Evolutionary conservation across 179 eudicot genomes (phyloP).

Genomic region (Spergularia azorica): DNA sequence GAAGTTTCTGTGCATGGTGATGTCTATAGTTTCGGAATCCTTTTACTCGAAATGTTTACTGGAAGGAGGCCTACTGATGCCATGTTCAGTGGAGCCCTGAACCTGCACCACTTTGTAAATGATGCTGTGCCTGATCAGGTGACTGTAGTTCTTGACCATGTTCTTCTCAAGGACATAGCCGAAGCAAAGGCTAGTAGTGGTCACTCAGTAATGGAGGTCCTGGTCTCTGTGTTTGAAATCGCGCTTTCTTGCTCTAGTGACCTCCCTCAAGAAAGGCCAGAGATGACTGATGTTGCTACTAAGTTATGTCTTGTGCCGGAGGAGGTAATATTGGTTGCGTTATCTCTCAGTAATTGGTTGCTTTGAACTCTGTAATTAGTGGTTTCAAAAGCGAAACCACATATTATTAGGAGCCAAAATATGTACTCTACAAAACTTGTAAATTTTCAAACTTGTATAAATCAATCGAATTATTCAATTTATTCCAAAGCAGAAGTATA

Average conservation of each 20-base stretch:
- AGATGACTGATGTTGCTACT: constrained; percentile 7
- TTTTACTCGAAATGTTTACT: constrained; percentile 30
- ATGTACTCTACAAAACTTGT: no score
- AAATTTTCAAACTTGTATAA: no score
- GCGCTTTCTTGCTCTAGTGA: constrained; percentile 3
- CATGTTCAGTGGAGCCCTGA: constrained; percentile 24
- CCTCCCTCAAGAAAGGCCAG: background rate
- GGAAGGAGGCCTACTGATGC: constrained; percentile 29
- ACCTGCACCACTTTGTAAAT: constrained; percentile 24
- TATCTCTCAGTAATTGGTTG: no score
- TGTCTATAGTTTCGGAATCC: constrained; percentile 25
- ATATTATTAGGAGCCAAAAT: no score
- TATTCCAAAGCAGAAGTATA: no score
- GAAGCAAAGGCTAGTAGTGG: background rate
- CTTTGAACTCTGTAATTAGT: no score
- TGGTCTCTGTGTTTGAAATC: constrained; percentile 1
- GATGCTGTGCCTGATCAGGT: constrained; percentile 20
- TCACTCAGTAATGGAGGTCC: background rate
- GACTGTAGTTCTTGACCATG: constrained; percentile 21
- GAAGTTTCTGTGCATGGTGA: constrained; percentile 12
- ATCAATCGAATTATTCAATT: no score
- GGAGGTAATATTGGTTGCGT: no score
- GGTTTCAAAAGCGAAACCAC: no score
- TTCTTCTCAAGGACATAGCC: constrained; percentile 6
- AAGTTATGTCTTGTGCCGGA: background rate